Percentiles rank a stretch among this genome's conserved stretches.
phyloP scores from a whole-genome alignment of 208 protist genomes.

The Herpetomonas tarakana region DNA sequence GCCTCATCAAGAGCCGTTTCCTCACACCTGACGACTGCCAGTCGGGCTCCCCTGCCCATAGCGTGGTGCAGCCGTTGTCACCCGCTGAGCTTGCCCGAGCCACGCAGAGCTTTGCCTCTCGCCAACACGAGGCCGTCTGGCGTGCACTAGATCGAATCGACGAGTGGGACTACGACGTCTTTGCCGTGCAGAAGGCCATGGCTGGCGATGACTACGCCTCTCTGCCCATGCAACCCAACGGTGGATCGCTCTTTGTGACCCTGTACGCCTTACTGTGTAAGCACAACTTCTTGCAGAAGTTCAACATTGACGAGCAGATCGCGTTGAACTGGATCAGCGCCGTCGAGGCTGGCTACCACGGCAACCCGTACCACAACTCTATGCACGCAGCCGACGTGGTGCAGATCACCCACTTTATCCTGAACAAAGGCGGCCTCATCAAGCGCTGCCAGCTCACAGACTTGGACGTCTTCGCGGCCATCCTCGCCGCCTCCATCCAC shows the following conservation, averaged over 20 bases:
- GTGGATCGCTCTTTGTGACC: constrained; percentile 84
- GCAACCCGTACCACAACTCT: constrained; percentile 92
- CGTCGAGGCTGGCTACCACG: constrained; percentile 90
- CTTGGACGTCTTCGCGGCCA: constrained; percentile 83
- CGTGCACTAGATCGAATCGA: constrained; percentile 68
- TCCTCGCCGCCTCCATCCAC: constrained; percentile 94
- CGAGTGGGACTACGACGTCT: constrained; percentile 87
- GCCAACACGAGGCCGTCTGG: constrained; percentile 53
- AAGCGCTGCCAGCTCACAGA: constrained; percentile 72
- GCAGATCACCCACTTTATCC: constrained; percentile 87
- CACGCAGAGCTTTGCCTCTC: constrained; percentile 26
- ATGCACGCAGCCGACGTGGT: constrained; percentile 93
- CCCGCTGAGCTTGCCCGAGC: constrained; percentile 34
- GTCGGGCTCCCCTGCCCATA: constrained; percentile 33
- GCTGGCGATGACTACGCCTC: constrained; percentile 71
- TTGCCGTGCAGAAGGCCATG: constrained; percentile 76
- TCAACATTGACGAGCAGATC: constrained; percentile 90
- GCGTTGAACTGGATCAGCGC: constrained; percentile 85
- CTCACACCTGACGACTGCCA: constrained; percentile 43
- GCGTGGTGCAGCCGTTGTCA: constrained; percentile 70
- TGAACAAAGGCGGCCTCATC: constrained; percentile 64
- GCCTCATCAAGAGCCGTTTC: constrained; percentile 85
- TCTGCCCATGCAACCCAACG: constrained; percentile 47
- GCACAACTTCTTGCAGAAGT: constrained; percentile 83
- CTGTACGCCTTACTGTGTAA: constrained; percentile 86